Conservation (phyloP, 192 early-diverging fungal species). For the Cetraspora pellucida region DNA sequence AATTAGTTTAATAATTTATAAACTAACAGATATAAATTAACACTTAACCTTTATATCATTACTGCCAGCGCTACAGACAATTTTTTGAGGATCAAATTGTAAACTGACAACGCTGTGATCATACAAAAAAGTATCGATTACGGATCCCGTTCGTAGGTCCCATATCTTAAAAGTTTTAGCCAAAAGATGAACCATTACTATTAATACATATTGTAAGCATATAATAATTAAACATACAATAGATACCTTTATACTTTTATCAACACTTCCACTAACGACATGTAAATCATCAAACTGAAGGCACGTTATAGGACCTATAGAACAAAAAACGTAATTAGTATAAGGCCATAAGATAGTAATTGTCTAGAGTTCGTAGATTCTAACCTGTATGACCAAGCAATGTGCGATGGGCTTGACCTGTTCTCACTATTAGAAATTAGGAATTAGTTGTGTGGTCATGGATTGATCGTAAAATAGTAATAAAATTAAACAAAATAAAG, state of each 20-base stretch:
- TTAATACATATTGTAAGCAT: not conserved
- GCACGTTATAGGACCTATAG: slow-evolving; percentile 29
- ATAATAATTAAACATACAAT: not conserved
- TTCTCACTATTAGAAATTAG: slow-evolving; percentile 52
- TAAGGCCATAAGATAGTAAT: not conserved
- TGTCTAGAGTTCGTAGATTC: slow-evolving; percentile 45
- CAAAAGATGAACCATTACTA: not conserved
- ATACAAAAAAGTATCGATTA: slow-evolving; percentile 60
- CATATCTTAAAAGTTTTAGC: slow-evolving; percentile 52
- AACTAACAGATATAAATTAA: not conserved
- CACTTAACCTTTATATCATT: slow-evolving; percentile 13
- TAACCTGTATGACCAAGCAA: slow-evolving; percentile 65
- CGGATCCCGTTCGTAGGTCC: slow-evolving; percentile 73
- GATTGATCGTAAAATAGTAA: not conserved
- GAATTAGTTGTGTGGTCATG: not conserved
- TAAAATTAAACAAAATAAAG: not conserved
- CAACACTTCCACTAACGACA: slow-evolving; percentile 72
- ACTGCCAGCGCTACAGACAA: slow-evolving; percentile 55
- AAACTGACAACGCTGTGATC: slow-evolving; percentile 54
- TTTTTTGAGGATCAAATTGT: slow-evolving; percentile 59
- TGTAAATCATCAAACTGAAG: slow-evolving; percentile 70
- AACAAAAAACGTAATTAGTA: not conserved
- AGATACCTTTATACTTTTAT: slow-evolving; percentile 59
- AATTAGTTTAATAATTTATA: not conserved
- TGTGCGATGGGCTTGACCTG: slow-evolving; percentile 73